Evolutionary conservation across 176 grass and related monocot species (phyloP), one percentile per base, ranked within the genome.

Genomic region (Luzula sylvatica): DNA sequence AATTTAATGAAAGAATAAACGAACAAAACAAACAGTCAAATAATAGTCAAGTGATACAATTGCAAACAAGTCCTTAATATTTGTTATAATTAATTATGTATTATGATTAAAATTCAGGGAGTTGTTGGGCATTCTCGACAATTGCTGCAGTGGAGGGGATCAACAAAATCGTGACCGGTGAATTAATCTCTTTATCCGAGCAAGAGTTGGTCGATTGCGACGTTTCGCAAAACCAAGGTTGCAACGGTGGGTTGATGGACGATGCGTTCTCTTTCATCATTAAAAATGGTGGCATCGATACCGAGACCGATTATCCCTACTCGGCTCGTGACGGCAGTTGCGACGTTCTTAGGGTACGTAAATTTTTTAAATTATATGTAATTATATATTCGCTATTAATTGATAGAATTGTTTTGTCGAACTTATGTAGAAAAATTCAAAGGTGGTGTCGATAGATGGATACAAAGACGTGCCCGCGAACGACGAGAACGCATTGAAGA

Each of bases 101-200:
- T 20, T 5, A 43, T 46, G 49, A 46, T 49, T 58, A 25, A 14
- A 7, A 8, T 81, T 66, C 81, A 96, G 92, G 84, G 52, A 96
- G 92, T 50, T 82, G 92, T 64, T 96, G 92, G 92, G 92, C 92
- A 25, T 96, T 96, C 64, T 85, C 92, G n/a, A 83, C 92, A 23
- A 43, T 86, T 9, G 77, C 67, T 24, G 59, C 92, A 8, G 92
- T 96, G 15, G 92, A 96, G 19, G 80, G 92, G 7, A 68, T 89
- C 15, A 96, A 96, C 81, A 52, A 96, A n/a, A 69, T 96, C 23
- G 85, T 96, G 16, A 90, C 85, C 2, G 92, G 92, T 26, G 55
- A 82, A 62, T 26, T 96, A 65, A 56, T 82, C 14, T 70, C 70
- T 1, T 46, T 96, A 25, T 96, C 92, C 0, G 92, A 96, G 29